These are phyloP conservation scores for Chalciporus pseudorubinellus DNA, from an alignment of 768 basidiomycete species.

Conservation along the genomic window DNA sequence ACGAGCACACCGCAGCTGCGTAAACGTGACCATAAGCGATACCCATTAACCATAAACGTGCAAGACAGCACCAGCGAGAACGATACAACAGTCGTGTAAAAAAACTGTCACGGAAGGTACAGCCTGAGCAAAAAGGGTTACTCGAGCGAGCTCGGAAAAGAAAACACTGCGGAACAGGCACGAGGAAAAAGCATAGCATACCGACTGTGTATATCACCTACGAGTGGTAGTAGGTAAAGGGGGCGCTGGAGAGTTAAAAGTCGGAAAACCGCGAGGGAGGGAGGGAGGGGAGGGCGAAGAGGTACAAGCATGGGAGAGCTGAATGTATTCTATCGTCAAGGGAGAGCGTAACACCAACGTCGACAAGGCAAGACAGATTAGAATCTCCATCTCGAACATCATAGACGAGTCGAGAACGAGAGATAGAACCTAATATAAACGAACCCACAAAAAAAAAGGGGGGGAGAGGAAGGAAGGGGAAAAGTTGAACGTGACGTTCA, in stretches of 20 bases:
- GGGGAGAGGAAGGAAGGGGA: background rate
- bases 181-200: background rate
- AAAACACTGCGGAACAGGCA: no score
- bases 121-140: no score
- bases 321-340: background rate
- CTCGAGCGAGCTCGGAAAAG: no score
- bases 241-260: no score
- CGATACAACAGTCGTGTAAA: no score
- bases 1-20: no score
- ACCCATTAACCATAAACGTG: no score
- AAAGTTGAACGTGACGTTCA: constrained; percentile 3
- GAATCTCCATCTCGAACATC: background rate
- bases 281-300: background rate
- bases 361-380: background rate
- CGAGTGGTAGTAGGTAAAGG: background rate
- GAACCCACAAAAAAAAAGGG: background rate
- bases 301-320: background rate
- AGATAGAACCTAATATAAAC: background rate
- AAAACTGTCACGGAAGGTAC: no score
- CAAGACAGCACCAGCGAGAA: no score
- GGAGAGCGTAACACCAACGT: background rate
- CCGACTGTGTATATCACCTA: background rate
- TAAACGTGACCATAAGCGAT: no score
- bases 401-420: background rate
- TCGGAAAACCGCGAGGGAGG: no score